phyloP scores from a whole-genome alignment of 331 rosid genomes.

The Prunus yedoensis region DNA sequence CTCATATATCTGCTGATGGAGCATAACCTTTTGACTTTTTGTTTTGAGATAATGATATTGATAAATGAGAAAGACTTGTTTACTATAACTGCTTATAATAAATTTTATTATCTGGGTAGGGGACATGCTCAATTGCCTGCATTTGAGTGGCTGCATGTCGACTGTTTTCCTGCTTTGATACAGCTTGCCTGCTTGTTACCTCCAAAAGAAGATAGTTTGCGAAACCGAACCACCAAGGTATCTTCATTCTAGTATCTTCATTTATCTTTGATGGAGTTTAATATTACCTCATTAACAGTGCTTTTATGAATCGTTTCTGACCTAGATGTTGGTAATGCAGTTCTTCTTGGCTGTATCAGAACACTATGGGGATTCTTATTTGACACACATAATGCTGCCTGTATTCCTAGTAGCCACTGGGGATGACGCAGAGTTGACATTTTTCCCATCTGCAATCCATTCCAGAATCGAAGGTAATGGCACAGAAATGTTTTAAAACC shows the following conservation, averaged over 20 bases:
- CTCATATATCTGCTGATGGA: not conserved
- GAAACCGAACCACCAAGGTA: slow-evolving; percentile 80
- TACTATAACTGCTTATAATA: slow-evolving; percentile 24
- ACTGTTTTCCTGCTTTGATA: slow-evolving; percentile 86
- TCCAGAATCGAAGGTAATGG: slow-evolving; percentile 73
- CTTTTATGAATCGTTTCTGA: slow-evolving; percentile 29
- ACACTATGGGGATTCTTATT: slow-evolving; percentile 76
- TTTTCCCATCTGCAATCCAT: slow-evolving; percentile 66
- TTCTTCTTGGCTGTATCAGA: slow-evolving; percentile 78
- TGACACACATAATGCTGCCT: slow-evolving; percentile 82
- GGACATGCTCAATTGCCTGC: slow-evolving; percentile 78
- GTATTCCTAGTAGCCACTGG: slow-evolving; percentile 79
- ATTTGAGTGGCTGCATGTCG: slow-evolving; percentile 92
- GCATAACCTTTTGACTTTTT: slow-evolving; percentile 5
- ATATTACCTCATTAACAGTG: slow-evolving; percentile 7
- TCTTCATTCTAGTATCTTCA: slow-evolving; percentile 37
- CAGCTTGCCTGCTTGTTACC: slow-evolving; percentile 81
- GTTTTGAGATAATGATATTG: slow-evolving; percentile 12
- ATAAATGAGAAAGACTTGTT: slow-evolving; percentile 22
- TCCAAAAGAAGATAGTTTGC: slow-evolving; percentile 85
- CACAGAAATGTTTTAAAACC: slow-evolving; percentile 8
- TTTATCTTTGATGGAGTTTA: slow-evolving; percentile 2
- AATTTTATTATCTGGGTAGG: slow-evolving; percentile 49
- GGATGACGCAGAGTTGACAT: slow-evolving; percentile 70
- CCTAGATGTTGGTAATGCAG: slow-evolving; percentile 52